phyloP scores from a whole-genome alignment of 306 rosid species.

The Comarum palustre region DNA sequence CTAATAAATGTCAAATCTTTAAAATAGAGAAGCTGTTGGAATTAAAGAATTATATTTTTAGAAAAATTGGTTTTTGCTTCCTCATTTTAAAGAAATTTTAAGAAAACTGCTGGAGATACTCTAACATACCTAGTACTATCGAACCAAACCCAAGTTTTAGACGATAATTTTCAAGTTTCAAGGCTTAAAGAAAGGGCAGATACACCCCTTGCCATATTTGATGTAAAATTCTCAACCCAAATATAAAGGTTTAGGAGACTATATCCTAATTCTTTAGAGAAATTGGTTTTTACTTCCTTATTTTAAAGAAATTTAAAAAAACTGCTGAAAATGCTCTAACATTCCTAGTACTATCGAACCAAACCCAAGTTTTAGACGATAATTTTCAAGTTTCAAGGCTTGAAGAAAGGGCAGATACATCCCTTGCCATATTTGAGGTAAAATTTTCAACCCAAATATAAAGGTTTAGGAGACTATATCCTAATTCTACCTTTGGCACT shows the following conservation, averaged over 20 bases:
- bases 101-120: too few relatives aligned
- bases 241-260: neutral
- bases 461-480: neutral
- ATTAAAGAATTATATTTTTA: too few relatives aligned
- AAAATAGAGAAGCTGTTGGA: too few relatives aligned
- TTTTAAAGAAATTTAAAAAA: too few relatives aligned
- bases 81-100: too few relatives aligned
- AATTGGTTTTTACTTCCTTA: too few relatives aligned
- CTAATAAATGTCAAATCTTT: too few relatives aligned
- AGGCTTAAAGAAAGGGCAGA: neutral
- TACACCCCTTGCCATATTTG: neutral
- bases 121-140: neutral
- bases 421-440: neutral
- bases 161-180: neutral
- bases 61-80: too few relatives aligned
- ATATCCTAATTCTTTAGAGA: neutral
- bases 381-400: neutral
- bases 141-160: neutral
- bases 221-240: neutral
- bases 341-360: neutral
- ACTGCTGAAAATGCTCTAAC: too few relatives aligned
- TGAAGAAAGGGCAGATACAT: neutral
- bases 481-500: neutral
- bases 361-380: neutral
- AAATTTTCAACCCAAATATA: neutral